Evolutionary conservation across 1,284 basidiomycete genomes (phyloP), one percentile per base, ranked within the genome.

Genomic region (Coniferiporia sulphurascens): DNA sequence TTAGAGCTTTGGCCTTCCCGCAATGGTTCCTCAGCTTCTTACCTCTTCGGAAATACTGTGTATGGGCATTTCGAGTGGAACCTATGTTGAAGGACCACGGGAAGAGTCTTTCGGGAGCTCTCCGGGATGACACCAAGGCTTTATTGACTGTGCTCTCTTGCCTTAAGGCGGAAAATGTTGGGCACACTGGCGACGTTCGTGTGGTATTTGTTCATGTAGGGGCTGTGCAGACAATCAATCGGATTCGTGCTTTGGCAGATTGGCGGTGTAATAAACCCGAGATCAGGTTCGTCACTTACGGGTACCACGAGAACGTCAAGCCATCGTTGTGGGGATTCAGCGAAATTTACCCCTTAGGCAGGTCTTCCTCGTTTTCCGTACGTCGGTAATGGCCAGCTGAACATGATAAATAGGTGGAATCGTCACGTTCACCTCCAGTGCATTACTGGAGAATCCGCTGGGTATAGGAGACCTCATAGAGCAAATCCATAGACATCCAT

Each of bases 121-220:
- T 63, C 15, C 70, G 73, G 17, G 59, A 71, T 38, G 86, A 88
- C 65, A 83, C 80, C 3, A 50, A 59, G 2, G 65, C 76, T 34
- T 75, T 88, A 13, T 66, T 69, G 19, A 65, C 64, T 7, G 71
- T 87, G 27, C 67, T 89, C 58, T 68, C 76, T 17, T 70, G 74
- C 56, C 78, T 73, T 61, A 68, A 71, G 12, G 77, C 76, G 19
- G 61, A 66, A 41, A 65, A 72, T 64, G 73, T 74, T 19, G 73
- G 73, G 8, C 59, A 71, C 52, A 66, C 70, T 7, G 19, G 21
- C n/a, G 76, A 79, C 52, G 71, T 74, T 32, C 70, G 80, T 21
- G 70, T 82, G 36, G 66, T 88, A 6, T 90, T 90, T 62, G 74
- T 88, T 21, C 85, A 89, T 68, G 77, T 83, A n/a, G 80, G 80